Evolutionary conservation across 1,284 basidiomycete species (phyloP).

Genomic region (Coniferiporia weirii): DNA sequence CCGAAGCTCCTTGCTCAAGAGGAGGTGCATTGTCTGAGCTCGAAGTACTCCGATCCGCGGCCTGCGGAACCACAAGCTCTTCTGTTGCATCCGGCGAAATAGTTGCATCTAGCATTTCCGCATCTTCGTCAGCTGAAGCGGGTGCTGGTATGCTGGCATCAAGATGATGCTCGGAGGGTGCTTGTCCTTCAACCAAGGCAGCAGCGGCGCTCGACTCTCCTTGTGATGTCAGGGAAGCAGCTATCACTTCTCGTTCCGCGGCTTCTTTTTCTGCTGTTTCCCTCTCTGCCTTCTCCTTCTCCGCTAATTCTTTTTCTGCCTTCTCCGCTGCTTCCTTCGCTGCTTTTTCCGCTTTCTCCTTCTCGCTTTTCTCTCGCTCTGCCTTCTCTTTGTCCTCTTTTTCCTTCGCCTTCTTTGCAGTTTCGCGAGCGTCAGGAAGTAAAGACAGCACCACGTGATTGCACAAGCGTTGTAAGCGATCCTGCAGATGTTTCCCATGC

Average conservation of each 20-base stretch:
- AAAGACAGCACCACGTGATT: slow-evolving; percentile 77
- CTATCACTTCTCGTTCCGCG: not conserved
- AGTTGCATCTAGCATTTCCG: slow-evolving; percentile 21
- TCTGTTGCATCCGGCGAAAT: not conserved
- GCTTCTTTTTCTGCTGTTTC: slow-evolving; percentile 14
- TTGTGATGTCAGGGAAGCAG: slow-evolving; percentile 20
- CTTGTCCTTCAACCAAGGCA: not conserved
- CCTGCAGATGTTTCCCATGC: slow-evolving; percentile 65
- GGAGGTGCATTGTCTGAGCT: not conserved
- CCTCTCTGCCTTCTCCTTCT: slow-evolving; percentile 25
- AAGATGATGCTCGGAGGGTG: slow-evolving; percentile 20
- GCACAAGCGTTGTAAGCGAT: slow-evolving; percentile 62
- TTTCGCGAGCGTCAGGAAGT: slow-evolving; percentile 75
- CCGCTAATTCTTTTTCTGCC: slow-evolving; percentile 14
- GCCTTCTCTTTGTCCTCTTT: slow-evolving; percentile 44
- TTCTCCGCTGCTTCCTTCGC: slow-evolving; percentile 12
- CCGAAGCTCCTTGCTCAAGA: slow-evolving; percentile 29
- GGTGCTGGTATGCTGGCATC: no score
- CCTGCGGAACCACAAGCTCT: slow-evolving; percentile 18
- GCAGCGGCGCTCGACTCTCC: slow-evolving; percentile 2
- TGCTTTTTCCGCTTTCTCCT: slow-evolving; percentile 20
- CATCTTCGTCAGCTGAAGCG: slow-evolving; percentile 15
- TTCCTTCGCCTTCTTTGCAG: slow-evolving; percentile 42
- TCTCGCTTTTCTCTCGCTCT: slow-evolving; percentile 25
- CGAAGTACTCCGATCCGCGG: slow-evolving; percentile 18